Percentiles rank a stretch among this genome's conserved stretches.
phyloP scores from a whole-genome alignment of 1,284 basidiomycete species.

The Crepidotus sp. region DNA sequence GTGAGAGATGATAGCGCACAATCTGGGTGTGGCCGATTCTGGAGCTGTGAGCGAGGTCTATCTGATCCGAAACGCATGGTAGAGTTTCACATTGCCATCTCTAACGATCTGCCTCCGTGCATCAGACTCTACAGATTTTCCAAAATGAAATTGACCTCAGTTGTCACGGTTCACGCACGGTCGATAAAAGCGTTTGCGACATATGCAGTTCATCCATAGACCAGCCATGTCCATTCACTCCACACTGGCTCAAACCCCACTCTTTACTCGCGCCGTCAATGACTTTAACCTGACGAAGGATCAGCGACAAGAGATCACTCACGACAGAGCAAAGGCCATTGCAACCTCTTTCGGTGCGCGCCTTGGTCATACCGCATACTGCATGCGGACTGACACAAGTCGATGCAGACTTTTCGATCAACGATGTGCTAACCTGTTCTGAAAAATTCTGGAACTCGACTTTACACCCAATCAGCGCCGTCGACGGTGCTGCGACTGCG shows the following conservation, averaged over 20 bases:
- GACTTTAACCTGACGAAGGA: conserved; percentile 3
- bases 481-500: conserved; percentile 31
- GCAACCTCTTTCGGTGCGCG: conserved; percentile 6
- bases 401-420: neutral
- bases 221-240: conserved; percentile 3
- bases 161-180: too few relatives aligned
- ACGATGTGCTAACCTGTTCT: conserved; percentile 17
- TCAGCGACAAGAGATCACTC: conserved; percentile 2
- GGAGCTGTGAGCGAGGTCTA: too few relatives aligned
- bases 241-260: neutral
- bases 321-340: conserved; percentile 6
- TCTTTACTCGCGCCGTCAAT: conserved; percentile 5
- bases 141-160: neutral
- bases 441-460: conserved; percentile 33
- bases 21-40: too few relatives aligned
- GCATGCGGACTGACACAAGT: neutral
- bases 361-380: neutral
- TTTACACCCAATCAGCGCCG: conserved; percentile 27
- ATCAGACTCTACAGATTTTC: too few relatives aligned
- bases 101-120: too few relatives aligned
- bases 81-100: too few relatives aligned
- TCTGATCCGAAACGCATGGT: too few relatives aligned
- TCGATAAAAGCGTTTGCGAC: too few relatives aligned
- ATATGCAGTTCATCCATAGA: too few relatives aligned
- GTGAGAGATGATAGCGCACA: too few relatives aligned